Conservation (phyloP, 2,329 filamentous ascomycete species). For the Trichoderma koningii region DNA sequence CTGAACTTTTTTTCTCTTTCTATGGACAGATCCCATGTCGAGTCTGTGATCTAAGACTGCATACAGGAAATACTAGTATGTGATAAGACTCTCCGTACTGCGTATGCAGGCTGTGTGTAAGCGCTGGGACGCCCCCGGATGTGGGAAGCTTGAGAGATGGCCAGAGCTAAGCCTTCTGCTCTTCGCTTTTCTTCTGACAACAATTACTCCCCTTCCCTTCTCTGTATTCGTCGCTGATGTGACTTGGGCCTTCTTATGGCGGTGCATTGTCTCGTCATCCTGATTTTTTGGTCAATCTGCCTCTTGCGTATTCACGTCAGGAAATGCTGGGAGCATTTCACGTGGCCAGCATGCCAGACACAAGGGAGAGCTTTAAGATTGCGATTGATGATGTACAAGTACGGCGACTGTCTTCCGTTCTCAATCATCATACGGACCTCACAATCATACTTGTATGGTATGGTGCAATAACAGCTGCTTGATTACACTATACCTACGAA, state of each 20-base stretch:
- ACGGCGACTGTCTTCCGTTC: background rate
- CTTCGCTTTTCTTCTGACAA: background rate
- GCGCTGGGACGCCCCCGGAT: background rate
- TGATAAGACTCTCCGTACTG: too few species aligned
- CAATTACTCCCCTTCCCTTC: background rate
- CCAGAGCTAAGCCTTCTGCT: background rate
- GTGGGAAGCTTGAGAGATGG: background rate
- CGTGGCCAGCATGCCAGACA: too few species aligned
- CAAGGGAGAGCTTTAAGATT: too few species aligned
- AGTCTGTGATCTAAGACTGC: background rate
- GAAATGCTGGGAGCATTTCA: too few species aligned
- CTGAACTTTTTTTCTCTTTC: too few species aligned
- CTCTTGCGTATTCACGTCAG: slow-evolving; percentile 8
- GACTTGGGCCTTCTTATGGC: too few species aligned
- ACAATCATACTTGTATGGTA: too few species aligned
- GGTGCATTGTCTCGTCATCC: too few species aligned
- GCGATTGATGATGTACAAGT: background rate
- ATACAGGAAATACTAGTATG: background rate
- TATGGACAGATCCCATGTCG: background rate
- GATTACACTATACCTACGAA: too few species aligned
- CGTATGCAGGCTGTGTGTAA: background rate
- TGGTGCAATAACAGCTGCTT: too few species aligned
- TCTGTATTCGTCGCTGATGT: background rate
- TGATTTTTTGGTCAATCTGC: background rate
- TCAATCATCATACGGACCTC: too few species aligned